phyloP scores from a whole-genome alignment of 2,329 filamentous ascomycete genomes.

The Penicillium sp. region DNA sequence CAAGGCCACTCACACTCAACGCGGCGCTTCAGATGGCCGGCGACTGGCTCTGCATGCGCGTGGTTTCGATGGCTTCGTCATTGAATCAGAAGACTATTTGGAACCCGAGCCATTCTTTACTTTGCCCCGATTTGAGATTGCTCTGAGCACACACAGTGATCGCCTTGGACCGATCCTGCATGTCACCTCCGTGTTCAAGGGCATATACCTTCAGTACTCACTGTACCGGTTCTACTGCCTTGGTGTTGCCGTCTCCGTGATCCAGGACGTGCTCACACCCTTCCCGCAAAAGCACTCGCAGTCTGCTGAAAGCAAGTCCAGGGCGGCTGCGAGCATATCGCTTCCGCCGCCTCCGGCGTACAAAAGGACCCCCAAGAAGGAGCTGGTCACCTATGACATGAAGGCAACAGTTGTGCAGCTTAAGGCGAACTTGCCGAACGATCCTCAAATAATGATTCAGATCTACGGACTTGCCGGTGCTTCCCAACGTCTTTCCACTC shows the following conservation, averaged over 20 bases:
- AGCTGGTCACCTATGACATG: conserved; percentile 78
- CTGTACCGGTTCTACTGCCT: conserved; percentile 90
- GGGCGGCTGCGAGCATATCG: conserved; percentile 20
- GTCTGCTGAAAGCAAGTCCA: conserved; percentile 12
- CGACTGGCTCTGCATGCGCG: conserved; percentile 76
- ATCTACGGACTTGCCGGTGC: conserved; percentile 79
- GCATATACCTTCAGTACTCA: conserved; percentile 81
- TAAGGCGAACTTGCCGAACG: conserved; percentile 82
- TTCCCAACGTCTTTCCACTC: conserved; percentile 80
- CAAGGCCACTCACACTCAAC: conserved; percentile 37
- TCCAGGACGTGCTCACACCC: conserved; percentile 64
- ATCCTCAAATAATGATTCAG: conserved; percentile 89
- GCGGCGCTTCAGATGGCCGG: conserved; percentile 67
- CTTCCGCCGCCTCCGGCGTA: conserved; percentile 26
- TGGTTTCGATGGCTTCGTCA: conserved; percentile 83
- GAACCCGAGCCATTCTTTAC: conserved; percentile 83
- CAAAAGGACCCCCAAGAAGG: conserved; percentile 39
- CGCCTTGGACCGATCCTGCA: conserved; percentile 84
- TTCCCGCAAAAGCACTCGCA: conserved; percentile 18
- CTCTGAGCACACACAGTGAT: conserved; percentile 80
- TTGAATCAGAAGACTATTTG: conserved; percentile 80
- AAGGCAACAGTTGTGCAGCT: conserved; percentile 79
- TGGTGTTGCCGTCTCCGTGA: conserved; percentile 73
- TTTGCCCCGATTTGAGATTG: conserved; percentile 81
- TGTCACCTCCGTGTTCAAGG: conserved; percentile 75